phyloP scores from a whole-genome alignment of 2,329 filamentous ascomycete genomes.

The Alternaria dauci region DNA sequence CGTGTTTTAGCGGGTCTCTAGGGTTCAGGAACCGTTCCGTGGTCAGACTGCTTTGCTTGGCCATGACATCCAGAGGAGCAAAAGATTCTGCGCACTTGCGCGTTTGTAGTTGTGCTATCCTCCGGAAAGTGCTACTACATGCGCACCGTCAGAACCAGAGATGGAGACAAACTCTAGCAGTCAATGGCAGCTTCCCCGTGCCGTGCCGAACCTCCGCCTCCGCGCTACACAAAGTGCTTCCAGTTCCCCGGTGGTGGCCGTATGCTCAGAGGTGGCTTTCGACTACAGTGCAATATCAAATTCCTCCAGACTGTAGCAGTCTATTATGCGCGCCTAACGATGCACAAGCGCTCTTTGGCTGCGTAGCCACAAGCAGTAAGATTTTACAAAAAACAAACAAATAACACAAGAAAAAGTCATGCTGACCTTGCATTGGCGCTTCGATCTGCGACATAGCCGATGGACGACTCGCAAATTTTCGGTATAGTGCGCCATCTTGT shows the following conservation, averaged over 20 bases:
- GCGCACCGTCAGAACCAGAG: not conserved
- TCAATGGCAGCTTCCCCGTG: not conserved
- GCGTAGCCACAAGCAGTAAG: not conserved
- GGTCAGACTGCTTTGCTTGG: constrained; percentile 7
- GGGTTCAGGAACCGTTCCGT: constrained; percentile 9
- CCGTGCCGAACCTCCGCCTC: constrained; percentile 9
- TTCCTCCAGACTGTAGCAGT: not conserved
- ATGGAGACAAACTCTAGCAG: not conserved
- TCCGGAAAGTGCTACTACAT: not conserved
- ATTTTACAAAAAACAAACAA: not conserved
- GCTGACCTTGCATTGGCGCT: not conserved
- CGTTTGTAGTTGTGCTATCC: not conserved
- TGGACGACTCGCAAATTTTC: not conserved
- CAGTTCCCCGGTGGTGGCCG: constrained; percentile 1
- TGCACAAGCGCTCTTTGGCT: not conserved
- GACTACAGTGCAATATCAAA: not conserved
- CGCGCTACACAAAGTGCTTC: not conserved
- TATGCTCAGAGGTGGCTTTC: not conserved
- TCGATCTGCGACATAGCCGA: not conserved
- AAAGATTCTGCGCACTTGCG: not conserved
- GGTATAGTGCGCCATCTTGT: not conserved
- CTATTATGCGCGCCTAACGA: not conserved
- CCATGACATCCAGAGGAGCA: not conserved
- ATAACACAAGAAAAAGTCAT: not conserved
- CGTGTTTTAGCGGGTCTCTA: constrained; percentile 5